Evolutionary conservation across 2,329 filamentous ascomycete species (phyloP).

Genomic region (Fusarium sterilihyphosum): DNA sequence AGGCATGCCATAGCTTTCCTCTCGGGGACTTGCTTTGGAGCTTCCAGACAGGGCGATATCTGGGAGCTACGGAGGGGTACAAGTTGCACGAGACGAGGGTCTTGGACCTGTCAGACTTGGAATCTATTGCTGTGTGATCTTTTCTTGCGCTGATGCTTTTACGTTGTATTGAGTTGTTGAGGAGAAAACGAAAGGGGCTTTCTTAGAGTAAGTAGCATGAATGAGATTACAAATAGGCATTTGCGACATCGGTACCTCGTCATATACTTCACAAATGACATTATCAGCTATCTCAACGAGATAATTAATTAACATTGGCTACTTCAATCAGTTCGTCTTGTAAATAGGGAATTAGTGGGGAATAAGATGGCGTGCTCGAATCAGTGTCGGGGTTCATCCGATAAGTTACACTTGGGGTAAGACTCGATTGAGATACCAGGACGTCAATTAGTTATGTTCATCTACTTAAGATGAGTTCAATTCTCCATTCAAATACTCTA

Average conservation of each 20-base stretch:
- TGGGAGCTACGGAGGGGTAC: background rate
- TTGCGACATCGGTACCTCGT: background rate
- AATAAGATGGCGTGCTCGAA: conserved; percentile 12
- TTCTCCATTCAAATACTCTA: fast-evolving
- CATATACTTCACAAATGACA: background rate
- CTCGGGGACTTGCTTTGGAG: background rate
- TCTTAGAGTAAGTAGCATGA: background rate
- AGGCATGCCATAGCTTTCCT: background rate
- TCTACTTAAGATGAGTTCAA: background rate
- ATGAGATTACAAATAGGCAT: background rate
- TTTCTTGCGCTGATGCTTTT: background rate
- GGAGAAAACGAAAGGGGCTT: background rate
- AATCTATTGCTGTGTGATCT: background rate
- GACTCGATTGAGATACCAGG: background rate
- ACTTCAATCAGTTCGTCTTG: background rate
- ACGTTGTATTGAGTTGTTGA: background rate
- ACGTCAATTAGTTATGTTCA: conserved; percentile 18
- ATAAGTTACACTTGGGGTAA: background rate
- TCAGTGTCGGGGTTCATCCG: background rate
- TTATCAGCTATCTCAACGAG: background rate
- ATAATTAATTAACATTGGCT: background rate
- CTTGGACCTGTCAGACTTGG: background rate
- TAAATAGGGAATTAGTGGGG: conserved; percentile 10
- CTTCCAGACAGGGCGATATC: background rate
- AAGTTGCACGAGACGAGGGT: background rate